These are phyloP conservation scores for Spongospora subterranea DNA, from an alignment of 208 protist species.

Conservation along the genomic window DNA sequence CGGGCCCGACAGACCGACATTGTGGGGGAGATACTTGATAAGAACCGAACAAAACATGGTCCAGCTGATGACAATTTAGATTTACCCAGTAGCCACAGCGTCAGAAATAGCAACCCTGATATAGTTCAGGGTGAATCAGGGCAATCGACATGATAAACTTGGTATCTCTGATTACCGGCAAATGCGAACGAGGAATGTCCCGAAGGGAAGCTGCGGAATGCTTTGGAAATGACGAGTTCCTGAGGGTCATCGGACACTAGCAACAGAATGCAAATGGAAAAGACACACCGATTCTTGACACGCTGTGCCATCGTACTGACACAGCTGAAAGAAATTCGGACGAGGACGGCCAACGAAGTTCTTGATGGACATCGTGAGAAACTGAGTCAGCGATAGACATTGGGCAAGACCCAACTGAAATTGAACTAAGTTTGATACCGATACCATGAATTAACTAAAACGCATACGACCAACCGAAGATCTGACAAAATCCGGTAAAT, in stretches of 20 bases:
- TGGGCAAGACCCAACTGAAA: slow-evolving; percentile 26
- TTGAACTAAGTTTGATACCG: neutral
- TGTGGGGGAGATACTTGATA: neutral
- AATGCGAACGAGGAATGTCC: slow-evolving; percentile 47
- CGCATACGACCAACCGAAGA: neutral
- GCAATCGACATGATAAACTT: neutral
- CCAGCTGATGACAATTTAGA: neutral
- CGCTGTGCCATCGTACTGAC: neutral
- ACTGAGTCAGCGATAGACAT: neutral
- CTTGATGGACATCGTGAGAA: neutral
- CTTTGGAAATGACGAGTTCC: neutral
- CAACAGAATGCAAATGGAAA: neutral
- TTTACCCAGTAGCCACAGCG: slow-evolving; percentile 50
- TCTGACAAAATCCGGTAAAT: neutral
- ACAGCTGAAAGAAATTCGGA: slow-evolving; percentile 48
- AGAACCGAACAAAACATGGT: neutral
- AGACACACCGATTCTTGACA: neutral
- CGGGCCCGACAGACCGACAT: neutral
- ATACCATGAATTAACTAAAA: neutral
- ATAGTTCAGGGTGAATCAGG: neutral
- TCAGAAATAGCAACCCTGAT: slow-evolving; percentile 20
- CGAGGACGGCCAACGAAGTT: slow-evolving; percentile 18
- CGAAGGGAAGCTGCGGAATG: slow-evolving; percentile 23
- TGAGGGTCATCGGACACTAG: neutral
- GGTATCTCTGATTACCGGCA: neutral